Conservation (phyloP, 371 early-diverging fungal species). For the Haplosporangium sp. region DNA sequence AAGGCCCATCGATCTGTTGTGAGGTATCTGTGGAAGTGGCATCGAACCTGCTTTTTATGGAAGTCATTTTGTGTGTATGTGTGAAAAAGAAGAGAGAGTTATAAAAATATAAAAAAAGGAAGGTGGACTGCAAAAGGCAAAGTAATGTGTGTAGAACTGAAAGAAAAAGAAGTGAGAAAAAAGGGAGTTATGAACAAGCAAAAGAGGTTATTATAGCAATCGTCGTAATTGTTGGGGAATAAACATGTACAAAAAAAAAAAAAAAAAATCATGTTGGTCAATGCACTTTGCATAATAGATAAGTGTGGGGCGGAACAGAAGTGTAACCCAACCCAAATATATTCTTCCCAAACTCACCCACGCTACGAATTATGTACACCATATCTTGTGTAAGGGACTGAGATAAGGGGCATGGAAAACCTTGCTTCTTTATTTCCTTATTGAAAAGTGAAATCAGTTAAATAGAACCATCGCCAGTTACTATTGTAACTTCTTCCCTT, state of each 20-base stretch:
- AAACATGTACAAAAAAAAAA: neutral
- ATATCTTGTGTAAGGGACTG: too few species aligned
- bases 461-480: too few species aligned
- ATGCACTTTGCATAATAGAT: constrained; percentile 18
- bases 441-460: too few species aligned
- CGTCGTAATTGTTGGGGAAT: neutral
- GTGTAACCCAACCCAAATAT: neutral
- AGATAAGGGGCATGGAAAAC: too few species aligned
- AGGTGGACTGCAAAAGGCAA: too few species aligned
- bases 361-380: constrained; percentile 7
- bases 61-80: constrained; percentile 16
- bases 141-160: too few species aligned
- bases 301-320: constrained; percentile 17
- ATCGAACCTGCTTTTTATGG: constrained; percentile 31
- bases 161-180: neutral
- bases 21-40: constrained; percentile 1
- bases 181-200: neutral
- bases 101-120: too few species aligned
- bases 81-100: neutral
- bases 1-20: constrained; percentile 15
- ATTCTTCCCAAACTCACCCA: constrained; percentile 2
- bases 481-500: constrained; percentile 5
- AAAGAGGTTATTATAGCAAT: neutral
- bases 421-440: too few species aligned
- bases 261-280: constrained; percentile 4